phyloP scores from a whole-genome alignment of 495 filamentous ascomycete species.

The Filosporella fistucella region DNA sequence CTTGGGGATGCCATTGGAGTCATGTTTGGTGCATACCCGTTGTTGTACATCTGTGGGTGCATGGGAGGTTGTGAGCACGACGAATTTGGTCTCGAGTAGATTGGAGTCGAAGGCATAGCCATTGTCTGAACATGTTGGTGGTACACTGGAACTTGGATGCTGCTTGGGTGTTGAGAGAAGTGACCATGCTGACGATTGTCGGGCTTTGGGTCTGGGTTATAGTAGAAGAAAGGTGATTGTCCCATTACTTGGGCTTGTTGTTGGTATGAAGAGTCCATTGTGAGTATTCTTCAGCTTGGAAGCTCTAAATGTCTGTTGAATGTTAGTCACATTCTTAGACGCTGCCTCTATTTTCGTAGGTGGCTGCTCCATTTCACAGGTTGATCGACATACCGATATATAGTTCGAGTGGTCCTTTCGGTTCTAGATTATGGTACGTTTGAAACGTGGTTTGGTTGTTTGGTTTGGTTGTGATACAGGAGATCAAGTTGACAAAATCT shows the following conservation, averaged over 20 bases:
- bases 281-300: neutral
- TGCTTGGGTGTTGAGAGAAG: slow-evolving; percentile 72
- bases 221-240: slow-evolving; percentile 87
- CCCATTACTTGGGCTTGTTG: slow-evolving; percentile 57
- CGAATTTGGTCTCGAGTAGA: slow-evolving; percentile 73
- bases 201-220: slow-evolving; percentile 69
- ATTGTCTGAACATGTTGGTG: slow-evolving; percentile 34
- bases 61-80: slow-evolving; percentile 53
- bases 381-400: slow-evolving; percentile 11
- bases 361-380: neutral
- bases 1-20: slow-evolving; percentile 79
- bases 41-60: slow-evolving; percentile 58
- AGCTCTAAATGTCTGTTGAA: slow-evolving; percentile 5
- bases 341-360: neutral
- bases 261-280: slow-evolving; percentile 23
- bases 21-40: slow-evolving; percentile 49
- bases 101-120: slow-evolving; percentile 56
- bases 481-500: neutral
- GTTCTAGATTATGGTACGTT: slow-evolving; percentile 17
- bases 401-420: neutral
- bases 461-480: slow-evolving; percentile 5
- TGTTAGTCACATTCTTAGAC: slow-evolving; percentile 11
- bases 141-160: slow-evolving; percentile 33
- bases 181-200: slow-evolving; percentile 78
- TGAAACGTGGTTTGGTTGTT: slow-evolving; percentile 8